phyloP scores from a whole-genome alignment of 1,139 yeast species.

The Suhomyces atakaporum region DNA sequence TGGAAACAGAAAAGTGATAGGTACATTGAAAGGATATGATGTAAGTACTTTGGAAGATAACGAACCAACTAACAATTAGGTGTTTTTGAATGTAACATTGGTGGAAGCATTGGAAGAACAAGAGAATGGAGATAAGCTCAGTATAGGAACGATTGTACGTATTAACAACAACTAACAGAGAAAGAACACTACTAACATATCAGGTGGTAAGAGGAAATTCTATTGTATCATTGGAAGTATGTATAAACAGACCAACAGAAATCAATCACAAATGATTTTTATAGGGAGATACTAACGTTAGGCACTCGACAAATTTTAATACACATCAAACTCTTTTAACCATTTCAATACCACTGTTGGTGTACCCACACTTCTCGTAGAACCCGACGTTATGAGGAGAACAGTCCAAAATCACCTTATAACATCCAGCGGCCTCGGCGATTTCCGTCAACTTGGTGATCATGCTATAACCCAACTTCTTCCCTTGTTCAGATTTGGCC shows the following conservation, averaged over 20 bases:
- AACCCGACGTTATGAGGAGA: slow-evolving; percentile 77
- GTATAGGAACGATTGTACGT: slow-evolving; percentile 58
- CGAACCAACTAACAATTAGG: slow-evolving; percentile 29
- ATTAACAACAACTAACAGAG: slow-evolving; percentile 2
- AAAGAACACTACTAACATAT: slow-evolving; percentile 27
- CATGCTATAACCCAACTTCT: slow-evolving; percentile 69
- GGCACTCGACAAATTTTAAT: slow-evolving; percentile 27
- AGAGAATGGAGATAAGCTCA: slow-evolving; percentile 49
- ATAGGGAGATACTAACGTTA: slow-evolving; percentile 9
- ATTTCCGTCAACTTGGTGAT: slow-evolving; percentile 62
- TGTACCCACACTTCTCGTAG: slow-evolving; percentile 83
- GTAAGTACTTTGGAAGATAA: slow-evolving; percentile 32
- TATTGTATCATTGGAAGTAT: slow-evolving; percentile 57
- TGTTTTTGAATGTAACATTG: slow-evolving; percentile 70
- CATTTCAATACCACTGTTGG: slow-evolving; percentile 77
- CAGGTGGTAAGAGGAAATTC: slow-evolving; percentile 62
- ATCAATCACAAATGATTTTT: too few relatives aligned
- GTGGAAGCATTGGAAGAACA: slow-evolving; percentile 72
- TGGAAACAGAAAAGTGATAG: slow-evolving; percentile 72
- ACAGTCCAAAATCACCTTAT: slow-evolving; percentile 90
- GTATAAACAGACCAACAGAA: too few relatives aligned
- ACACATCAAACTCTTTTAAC: slow-evolving; percentile 25
- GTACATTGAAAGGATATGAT: slow-evolving; percentile 78
- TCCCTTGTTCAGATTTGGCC: slow-evolving; percentile 74
- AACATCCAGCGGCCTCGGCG: slow-evolving; percentile 67